Base-by-base conservation (phyloP, 352 stramenopile species). In the Phytophthora sojae region DNA sequence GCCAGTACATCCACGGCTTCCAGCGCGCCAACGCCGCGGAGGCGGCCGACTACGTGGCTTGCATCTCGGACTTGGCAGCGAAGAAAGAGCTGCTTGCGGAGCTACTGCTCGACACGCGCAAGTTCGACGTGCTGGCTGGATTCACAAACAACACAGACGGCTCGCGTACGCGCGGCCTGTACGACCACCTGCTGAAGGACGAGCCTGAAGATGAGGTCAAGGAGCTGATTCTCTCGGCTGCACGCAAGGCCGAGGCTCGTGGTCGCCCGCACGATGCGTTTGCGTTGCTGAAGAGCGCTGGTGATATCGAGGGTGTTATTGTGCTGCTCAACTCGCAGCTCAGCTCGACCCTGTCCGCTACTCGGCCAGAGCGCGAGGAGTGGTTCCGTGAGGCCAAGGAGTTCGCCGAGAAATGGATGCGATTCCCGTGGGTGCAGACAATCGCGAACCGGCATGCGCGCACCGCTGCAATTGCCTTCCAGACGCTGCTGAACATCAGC, bases 351-450 rank as follows among this genome's bases (percentile, higher is more conserved):
- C 70, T 96, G 8, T 77, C 77, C 0, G 85, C 87, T 3, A 66
- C 88, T 5, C 80, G 72, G 11, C 59, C 77, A 42, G 87, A 96
- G 51, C 89, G 89, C 26, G 83, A 93, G 56, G 82, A 93, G 52
- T 94, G 86, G 85, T 93, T 95, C 72, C 85, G 87, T 39, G 81
- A 93, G 56, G 85, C 87, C 3, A 92, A 93, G 66, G 83, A 91
- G 53, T 96, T 96, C 77, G 86, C 87, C 8, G 87, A 96, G 57
- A 88, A 92, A 64, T 96, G 89, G 89, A 92, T 96, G 82, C 86
- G 88, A 19, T 92, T 92, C 65, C 85, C 89, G 9, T 96, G 89
- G 89, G 89, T 93, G 21, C 85, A 93, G 52, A 70, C 73, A 0
- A 79, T 96, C 61, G 86, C 86, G 2, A 94, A 92, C 69, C 82